Conservation (phyloP, 2,329 filamentous ascomycete species). For the Xylaria sp. region DNA sequence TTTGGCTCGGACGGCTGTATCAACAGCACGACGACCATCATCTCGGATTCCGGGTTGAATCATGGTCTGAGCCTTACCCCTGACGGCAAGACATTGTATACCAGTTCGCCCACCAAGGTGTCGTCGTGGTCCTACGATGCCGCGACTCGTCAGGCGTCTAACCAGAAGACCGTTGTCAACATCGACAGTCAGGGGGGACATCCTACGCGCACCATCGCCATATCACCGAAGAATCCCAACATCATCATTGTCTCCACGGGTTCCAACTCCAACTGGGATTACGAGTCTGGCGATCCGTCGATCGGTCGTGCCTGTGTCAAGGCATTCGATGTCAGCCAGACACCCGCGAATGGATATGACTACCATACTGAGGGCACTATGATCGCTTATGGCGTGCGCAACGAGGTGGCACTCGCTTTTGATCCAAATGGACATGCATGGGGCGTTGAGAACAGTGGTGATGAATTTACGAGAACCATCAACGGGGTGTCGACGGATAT, state of each 20-base stretch:
- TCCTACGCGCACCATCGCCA: constrained; percentile 51
- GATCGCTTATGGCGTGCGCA: constrained; percentile 55
- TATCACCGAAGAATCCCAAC: constrained; percentile 45
- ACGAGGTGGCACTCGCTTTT: constrained; percentile 49
- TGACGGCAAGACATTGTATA: constrained; percentile 38
- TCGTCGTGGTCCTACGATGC: constrained; percentile 54
- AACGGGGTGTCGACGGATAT: constrained; percentile 40
- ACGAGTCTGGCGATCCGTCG: constrained; percentile 38
- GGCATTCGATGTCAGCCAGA: constrained; percentile 33
- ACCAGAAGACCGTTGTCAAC: constrained; percentile 43
- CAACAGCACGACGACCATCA: constrained; percentile 25
- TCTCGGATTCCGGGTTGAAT: constrained; percentile 34
- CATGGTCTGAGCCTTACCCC: constrained; percentile 38
- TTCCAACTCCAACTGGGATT: constrained; percentile 51
- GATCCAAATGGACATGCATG: constrained; percentile 39
- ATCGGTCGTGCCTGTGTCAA: constrained; percentile 54
- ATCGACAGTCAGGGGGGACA: constrained; percentile 51
- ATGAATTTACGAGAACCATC: constrained; percentile 49
- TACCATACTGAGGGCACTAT: constrained; percentile 37
- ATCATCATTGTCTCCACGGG: constrained; percentile 53
- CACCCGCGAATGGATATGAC: constrained; percentile 31
- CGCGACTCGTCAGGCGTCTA: constrained; percentile 35
- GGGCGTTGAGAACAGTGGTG: constrained; percentile 59
- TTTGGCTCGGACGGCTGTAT: constrained; percentile 29
- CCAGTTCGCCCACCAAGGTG: constrained; percentile 44